Base-by-base conservation (phyloP, 139 green algal genomes). In the Picochlorum sp. region DNA sequence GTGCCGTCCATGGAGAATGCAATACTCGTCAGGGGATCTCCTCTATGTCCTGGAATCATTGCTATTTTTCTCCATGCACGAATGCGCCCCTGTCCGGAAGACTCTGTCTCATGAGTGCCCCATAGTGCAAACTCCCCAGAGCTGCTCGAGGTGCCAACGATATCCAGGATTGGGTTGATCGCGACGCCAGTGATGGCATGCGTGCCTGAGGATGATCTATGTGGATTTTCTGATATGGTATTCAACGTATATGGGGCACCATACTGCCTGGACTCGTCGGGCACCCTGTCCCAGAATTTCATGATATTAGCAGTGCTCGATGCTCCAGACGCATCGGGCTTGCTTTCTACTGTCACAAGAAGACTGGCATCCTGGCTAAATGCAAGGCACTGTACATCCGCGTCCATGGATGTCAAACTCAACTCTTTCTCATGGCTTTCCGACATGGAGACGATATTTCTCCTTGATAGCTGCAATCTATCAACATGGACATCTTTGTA, bases 1-100 rank as follows among this genome's bases (percentile, higher is more conserved):
- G 65, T 80, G 18, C 87, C 87, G 59, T 94, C 87, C 10, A 44
- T 32, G 61, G 76, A 87, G 78, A 92, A 92, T 23, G 79, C 61
- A 21, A 66, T 71, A 4, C 64, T 69, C 2, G 15, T 50, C 45
- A 92, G 58, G 8, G 78, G 59, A 9, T 79, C 52, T 18, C 64
- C 65, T 74, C 77, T 81, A 69, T 32, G 41, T 3, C 20, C 51
- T 34, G 21, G 8, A 30, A 52, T 65, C 21, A 57, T 58, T 15
- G 26, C 50, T 69, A 32, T 41, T 65, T 30, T 50, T 58, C 1
- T 32, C 52, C 23, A 38, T 60, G 20, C 15, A 32, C n/a, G 44
- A 57, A n/a, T 21, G 20, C 26, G 61, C 56, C 23, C 74, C 56
- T 59, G 7, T 34, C n/a, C n/a, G 0, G 47, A 26, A 54, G 18